These are phyloP conservation scores for Zopfia rhizophila DNA, from an alignment of 2,329 filamentous ascomycete genomes.

Conservation along the genomic window DNA sequence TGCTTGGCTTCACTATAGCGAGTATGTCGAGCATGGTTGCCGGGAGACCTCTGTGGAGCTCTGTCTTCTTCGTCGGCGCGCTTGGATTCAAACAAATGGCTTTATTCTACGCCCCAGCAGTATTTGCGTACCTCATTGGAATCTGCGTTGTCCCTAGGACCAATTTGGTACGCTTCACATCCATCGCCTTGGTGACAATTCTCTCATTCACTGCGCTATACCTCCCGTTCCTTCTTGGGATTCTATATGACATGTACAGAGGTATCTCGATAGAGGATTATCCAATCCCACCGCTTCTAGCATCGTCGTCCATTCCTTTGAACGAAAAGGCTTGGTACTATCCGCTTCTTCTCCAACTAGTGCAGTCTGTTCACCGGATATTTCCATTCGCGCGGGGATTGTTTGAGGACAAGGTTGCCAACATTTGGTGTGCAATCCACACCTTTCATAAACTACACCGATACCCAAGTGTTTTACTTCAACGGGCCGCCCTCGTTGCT, in stretches of 20 bases:
- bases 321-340: conserved; percentile 76
- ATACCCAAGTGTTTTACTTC: conserved; percentile 77
- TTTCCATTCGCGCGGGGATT: conserved; percentile 96
- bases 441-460: conserved; percentile 86
- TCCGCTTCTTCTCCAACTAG: conserved; percentile 78
- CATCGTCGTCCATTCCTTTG: conserved; percentile 66
- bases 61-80: conserved; percentile 91
- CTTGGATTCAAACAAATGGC: conserved; percentile 99
- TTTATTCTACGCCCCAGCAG: conserved; percentile 91
- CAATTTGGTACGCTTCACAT: conserved; percentile 74
- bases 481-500: conserved; percentile 76
- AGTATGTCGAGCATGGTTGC: conserved; percentile 90
- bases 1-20: conserved; percentile 90
- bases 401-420: conserved; percentile 99
- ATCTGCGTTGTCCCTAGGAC: conserved; percentile 81
- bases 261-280: conserved; percentile 70
- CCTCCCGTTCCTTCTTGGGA: conserved; percentile 77
- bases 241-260: conserved; percentile 73
- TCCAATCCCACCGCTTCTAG: conserved; percentile 70
- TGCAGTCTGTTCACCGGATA: conserved; percentile 88
- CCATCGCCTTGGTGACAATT: conserved; percentile 78
- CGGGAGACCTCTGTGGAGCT: conserved; percentile 85
- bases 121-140: conserved; percentile 92
- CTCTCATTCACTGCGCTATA: conserved; percentile 79
- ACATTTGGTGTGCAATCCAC: conserved; percentile 95